Conservation (phyloP, 108 stramenopile species). For the Discostella pseudostelligera region DNA sequence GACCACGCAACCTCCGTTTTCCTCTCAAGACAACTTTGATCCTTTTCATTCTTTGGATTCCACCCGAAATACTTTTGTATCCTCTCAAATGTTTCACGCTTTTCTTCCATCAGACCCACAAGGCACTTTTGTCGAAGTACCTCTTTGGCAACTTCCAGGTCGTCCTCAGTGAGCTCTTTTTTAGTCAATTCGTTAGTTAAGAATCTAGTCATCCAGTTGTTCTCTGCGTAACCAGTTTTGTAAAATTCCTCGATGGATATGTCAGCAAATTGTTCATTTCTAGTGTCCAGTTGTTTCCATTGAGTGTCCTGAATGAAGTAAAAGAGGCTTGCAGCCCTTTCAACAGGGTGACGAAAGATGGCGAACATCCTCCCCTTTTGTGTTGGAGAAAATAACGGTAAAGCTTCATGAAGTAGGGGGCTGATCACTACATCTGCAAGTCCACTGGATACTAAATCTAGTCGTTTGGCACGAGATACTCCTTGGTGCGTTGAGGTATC, state of each 20-base stretch:
- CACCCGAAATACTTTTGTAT: slow-evolving; percentile 47
- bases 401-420: slow-evolving; percentile 37
- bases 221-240: slow-evolving; percentile 31
- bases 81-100: slow-evolving; percentile 43
- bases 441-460: slow-evolving; percentile 31
- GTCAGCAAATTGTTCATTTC: slow-evolving; percentile 41
- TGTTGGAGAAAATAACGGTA: slow-evolving; percentile 25
- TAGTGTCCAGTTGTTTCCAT: slow-evolving; percentile 17
- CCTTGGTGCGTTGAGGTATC: slow-evolving; percentile 43
- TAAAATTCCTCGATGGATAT: slow-evolving; percentile 33
- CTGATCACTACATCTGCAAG: slow-evolving; percentile 47
- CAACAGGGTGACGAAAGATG: slow-evolving; percentile 50
- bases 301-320: slow-evolving; percentile 36
- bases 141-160: slow-evolving; percentile 44
- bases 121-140: slow-evolving; percentile 46
- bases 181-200: slow-evolving; percentile 32
- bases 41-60: slow-evolving; percentile 22
- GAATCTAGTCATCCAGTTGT: slow-evolving; percentile 48
- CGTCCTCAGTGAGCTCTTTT: slow-evolving; percentile 23
- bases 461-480: slow-evolving; percentile 38
- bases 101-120: slow-evolving; percentile 44
- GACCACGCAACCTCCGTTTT: slow-evolving; percentile 52
- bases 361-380: slow-evolving; percentile 34
- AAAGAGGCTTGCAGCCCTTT: slow-evolving; percentile 47
- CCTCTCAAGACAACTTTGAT: slow-evolving; percentile 43